These are phyloP conservation scores for Aphanocladium album DNA, from an alignment of 2,329 filamentous ascomycete genomes.

Conservation along the genomic window DNA sequence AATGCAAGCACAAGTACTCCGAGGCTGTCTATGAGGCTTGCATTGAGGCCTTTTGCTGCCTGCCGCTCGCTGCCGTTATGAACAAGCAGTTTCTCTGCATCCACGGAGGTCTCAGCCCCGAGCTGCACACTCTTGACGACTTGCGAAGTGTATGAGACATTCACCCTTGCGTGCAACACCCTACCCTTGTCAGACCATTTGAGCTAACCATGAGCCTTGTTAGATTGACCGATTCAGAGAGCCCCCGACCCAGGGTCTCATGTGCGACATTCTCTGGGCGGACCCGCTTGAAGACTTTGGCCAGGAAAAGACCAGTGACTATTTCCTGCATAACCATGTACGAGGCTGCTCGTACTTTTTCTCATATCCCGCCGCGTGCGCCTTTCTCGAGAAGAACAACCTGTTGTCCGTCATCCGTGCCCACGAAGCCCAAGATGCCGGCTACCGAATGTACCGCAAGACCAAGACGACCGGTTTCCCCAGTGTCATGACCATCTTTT, in stretches of 20 bases:
- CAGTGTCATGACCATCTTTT: slow-evolving; percentile 99
- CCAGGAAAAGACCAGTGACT: slow-evolving; percentile 96
- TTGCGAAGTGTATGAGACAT: slow-evolving; percentile 66
- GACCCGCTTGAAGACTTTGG: slow-evolving; percentile 98
- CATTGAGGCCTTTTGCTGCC: slow-evolving; percentile 94
- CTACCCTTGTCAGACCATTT: not conserved
- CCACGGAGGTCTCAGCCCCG: slow-evolving; percentile 91
- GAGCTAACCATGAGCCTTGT: slow-evolving; percentile 15
- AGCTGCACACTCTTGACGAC: slow-evolving; percentile 93
- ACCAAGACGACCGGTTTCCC: slow-evolving; percentile 96
- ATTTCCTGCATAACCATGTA: slow-evolving; percentile 97
- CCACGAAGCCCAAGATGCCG: slow-evolving; percentile 96
- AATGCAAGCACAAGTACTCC: slow-evolving; percentile 99
- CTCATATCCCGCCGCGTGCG: slow-evolving; percentile 93
- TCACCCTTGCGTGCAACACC: not conserved
- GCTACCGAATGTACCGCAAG: slow-evolving; percentile 99
- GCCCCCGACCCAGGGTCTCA: slow-evolving; percentile 92
- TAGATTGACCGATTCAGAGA: slow-evolving; percentile 94
- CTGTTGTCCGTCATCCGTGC: slow-evolving; percentile 93
- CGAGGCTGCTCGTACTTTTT: slow-evolving; percentile 99
- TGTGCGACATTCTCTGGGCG: slow-evolving; percentile 99
- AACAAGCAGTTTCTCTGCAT: slow-evolving; percentile 99
- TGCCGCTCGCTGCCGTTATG: slow-evolving; percentile 95
- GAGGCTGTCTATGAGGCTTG: slow-evolving; percentile 95
- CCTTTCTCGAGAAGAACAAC: slow-evolving; percentile 98